Conservation (phyloP, 495 filamentous ascomycete genomes). For the Lophium mytilinum region DNA sequence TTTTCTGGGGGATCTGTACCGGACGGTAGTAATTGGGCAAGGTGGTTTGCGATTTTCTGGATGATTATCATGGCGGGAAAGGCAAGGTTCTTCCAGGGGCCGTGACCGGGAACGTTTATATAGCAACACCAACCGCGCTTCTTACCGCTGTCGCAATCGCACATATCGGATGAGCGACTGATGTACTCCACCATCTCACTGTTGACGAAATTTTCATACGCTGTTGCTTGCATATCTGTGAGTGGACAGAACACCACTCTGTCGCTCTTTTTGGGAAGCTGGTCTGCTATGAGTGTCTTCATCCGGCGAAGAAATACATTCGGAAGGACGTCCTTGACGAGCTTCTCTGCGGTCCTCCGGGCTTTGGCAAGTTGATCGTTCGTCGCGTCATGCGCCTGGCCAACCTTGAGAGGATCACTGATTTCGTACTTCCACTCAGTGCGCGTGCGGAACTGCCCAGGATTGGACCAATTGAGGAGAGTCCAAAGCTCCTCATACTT, state of each 20-base stretch:
- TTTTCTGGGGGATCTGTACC: constrained; percentile 62
- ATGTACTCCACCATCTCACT: constrained; percentile 66
- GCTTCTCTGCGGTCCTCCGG: constrained; percentile 72
- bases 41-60: constrained; percentile 85
- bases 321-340: constrained; percentile 82
- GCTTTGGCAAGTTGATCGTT: constrained; percentile 70
- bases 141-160: constrained; percentile 60
- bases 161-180: constrained; percentile 54
- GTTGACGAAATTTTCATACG: constrained; percentile 74
- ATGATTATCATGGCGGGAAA: constrained; percentile 79
- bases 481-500: constrained; percentile 98
- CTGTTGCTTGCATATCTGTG: constrained; percentile 71
- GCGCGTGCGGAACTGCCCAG: constrained; percentile 72
- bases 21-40: constrained; percentile 79
- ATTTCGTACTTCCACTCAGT: constrained; percentile 72
- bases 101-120: constrained; percentile 46
- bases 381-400: constrained; percentile 92
- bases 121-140: constrained; percentile 82
- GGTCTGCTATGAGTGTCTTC: constrained; percentile 86
- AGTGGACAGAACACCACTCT: constrained; percentile 92
- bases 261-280: constrained; percentile 93
- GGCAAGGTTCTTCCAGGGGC: constrained; percentile 66
- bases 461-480: constrained; percentile 93
- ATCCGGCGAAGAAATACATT: constrained; percentile 88
- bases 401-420: constrained; percentile 68